Percentiles rank a stretch among this genome's conserved stretches.
phyloP scores from a whole-genome alignment of 1,284 basidiomycete species.

The Marasmius tenuissimus region DNA sequence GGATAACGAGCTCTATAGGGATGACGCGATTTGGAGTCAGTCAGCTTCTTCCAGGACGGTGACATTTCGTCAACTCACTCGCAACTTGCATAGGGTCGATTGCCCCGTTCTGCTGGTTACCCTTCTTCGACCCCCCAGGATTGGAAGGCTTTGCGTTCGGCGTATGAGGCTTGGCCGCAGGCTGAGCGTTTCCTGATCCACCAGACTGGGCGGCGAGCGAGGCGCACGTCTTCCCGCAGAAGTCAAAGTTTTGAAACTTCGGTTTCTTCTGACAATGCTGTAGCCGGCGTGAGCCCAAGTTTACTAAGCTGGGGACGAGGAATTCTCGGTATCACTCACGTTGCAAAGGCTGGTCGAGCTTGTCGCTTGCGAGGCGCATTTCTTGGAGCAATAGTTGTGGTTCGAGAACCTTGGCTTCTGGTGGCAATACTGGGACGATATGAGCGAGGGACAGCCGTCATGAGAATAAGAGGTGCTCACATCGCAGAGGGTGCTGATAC shows the following conservation, averaged over 20 bases:
- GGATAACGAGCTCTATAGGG: conserved; percentile 35
- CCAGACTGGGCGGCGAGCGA: conserved; percentile 24
- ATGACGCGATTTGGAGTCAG: neutral
- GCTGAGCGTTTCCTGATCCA: neutral
- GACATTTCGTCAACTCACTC: conserved; percentile 19
- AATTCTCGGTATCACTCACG: conserved; percentile 24
- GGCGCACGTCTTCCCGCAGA: conserved; percentile 51
- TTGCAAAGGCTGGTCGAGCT: conserved; percentile 26
- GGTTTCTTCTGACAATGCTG: conserved; percentile 51
- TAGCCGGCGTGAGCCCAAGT: neutral
- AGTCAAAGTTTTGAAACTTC: conserved; percentile 48
- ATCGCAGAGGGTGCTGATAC: conserved; percentile 5
- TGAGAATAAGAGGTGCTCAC: conserved; percentile 2
- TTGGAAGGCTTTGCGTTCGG: neutral
- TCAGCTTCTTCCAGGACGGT: neutral
- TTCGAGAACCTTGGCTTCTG: conserved; percentile 52
- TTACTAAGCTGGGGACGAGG: neutral
- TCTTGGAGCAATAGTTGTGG: conserved; percentile 60
- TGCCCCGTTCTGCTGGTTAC: neutral
- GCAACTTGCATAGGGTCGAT: conserved; percentile 12
- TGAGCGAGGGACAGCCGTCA: conserved; percentile 5
- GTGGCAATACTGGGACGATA: conserved; percentile 48
- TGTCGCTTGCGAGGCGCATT: conserved; percentile 52
- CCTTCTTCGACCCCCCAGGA: neutral
- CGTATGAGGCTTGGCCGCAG: neutral